Conservation (phyloP, 164 flowering plant genomes). For the Nelumbo lutea region DNA sequence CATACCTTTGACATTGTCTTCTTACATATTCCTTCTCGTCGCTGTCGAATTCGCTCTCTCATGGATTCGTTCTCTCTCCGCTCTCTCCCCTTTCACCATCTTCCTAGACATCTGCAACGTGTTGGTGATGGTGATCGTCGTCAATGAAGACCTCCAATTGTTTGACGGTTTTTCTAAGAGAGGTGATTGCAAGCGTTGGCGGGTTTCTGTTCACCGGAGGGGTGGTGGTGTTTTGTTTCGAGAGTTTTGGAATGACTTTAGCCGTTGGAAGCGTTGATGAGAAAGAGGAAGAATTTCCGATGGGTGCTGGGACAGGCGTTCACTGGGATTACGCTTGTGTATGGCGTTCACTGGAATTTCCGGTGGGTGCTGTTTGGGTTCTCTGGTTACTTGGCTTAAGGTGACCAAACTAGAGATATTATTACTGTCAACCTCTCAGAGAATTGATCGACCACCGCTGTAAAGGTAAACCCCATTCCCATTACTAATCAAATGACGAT, state of each 20-base stretch:
- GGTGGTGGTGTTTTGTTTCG: constrained; percentile 29
- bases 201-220: constrained; percentile 21
- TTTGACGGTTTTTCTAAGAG: constrained; percentile 10
- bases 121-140: constrained; percentile 11
- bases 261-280: constrained; percentile 25
- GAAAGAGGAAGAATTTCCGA: constrained; percentile 13
- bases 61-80: too few relatives aligned
- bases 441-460: too few relatives aligned
- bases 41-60: constrained; percentile 14
- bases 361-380: constrained; percentile 14
- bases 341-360: not conserved
- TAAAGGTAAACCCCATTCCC: too few relatives aligned
- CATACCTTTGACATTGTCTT: constrained; percentile 3
- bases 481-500: too few relatives aligned
- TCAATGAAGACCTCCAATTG: constrained; percentile 19
- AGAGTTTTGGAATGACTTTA: constrained; percentile 2
- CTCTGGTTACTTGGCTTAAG: constrained; percentile 3
- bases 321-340: constrained; percentile 14
- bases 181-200: constrained; percentile 9
- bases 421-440: not conserved
- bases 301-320: constrained; percentile 16
- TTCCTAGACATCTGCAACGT: constrained; percentile 19
- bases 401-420: not conserved
- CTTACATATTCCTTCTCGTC: not conserved
- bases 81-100: constrained; percentile 17